Base-by-base conservation (phyloP, 176 grass and related monocot genomes). In the Oryza nivara region DNA sequence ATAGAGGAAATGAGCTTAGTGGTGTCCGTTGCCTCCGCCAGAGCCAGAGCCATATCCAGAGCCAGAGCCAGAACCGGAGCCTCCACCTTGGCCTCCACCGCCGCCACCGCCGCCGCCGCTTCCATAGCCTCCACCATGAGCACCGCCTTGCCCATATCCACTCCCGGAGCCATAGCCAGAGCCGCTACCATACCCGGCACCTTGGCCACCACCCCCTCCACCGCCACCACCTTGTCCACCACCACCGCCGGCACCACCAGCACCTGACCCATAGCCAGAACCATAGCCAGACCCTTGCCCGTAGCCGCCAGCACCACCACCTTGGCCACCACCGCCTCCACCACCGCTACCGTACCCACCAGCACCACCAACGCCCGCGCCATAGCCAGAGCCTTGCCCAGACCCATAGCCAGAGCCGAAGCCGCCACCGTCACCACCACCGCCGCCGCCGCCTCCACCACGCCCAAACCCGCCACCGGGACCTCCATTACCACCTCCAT, bases 401-500 rank as follows among this genome's bases (percentile, higher is more conserved):
- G 78, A 80, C 12, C 78, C 78, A 15, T 68, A 80, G 1, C 78
- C 78, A 52, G 66, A 80, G 7, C 78, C 78, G 0, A 46, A 28
- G 3, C 78, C 78, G 0, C 65, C 78, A 7, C 66, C 78, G 11
- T 69, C 30, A 80, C 78, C 78, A 0, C 78, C 78, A 5, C 78
- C 78, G 2, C 48, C 67, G 4, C 79, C 79, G 23, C 67, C 48
- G 0, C 80, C 69, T 15, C 80, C 80, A 22, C 80, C 80, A 10
- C 16, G 10, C 0, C 69, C 70, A 61, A 47, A 64, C 38, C 80
- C 80, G 2, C 80, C 80, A 47, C 70, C 68, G 0, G 10, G 41
- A 2, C 74, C 86, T 23, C 88, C 83, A 66, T 71, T 85, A 6
- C 77, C 83, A 34, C 71, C 77, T 8, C 87, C 88, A 16, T 85